A percentile compares a stretch with the other conserved stretches of the same genome.
These are phyloP conservation scores for Austroboletus eburneus DNA, from an alignment of 768 basidiomycete genomes.

Conservation along the genomic window DNA sequence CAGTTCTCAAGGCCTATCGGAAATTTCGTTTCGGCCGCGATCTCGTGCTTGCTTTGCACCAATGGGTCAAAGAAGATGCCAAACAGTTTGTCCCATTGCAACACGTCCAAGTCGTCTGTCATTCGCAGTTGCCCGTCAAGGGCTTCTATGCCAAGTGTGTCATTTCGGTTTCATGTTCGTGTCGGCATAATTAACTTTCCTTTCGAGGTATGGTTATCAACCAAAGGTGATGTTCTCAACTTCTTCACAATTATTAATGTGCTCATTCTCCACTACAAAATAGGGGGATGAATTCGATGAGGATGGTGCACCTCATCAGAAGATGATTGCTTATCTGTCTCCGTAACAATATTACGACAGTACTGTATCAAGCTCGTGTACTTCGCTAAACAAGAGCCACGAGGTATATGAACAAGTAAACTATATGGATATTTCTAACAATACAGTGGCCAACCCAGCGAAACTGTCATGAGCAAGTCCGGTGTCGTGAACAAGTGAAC, in stretches of 20 bases:
- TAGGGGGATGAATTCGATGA: constrained; percentile 76
- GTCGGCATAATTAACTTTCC: constrained; percentile 10
- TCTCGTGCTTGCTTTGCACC: constrained; percentile 61
- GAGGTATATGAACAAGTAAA: constrained; percentile 33
- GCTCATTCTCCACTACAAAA: constrained; percentile 21
- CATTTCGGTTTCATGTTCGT: constrained; percentile 11
- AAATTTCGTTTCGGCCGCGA: constrained; percentile 58
- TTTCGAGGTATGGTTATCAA: constrained; percentile 62
- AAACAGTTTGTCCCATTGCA: constrained; percentile 19
- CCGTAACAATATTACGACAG: constrained; percentile 30
- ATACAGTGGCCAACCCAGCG: constrained; percentile 37
- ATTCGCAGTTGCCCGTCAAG: constrained; percentile 69
- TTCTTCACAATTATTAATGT: constrained; percentile 10
- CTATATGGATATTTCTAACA: constrained; percentile 32
- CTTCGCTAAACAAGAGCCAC: constrained; percentile 12
- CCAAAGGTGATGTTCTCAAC: constrained; percentile 49
- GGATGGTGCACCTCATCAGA: constrained; percentile 84
- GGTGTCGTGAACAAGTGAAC: constrained; percentile 27
- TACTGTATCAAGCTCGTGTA: constrained; percentile 23
- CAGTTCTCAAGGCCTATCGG: constrained; percentile 64
- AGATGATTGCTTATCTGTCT: constrained; percentile 62
- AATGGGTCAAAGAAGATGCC: constrained; percentile 48
- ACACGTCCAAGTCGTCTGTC: constrained; percentile 45
- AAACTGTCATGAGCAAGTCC: constrained; percentile 31
- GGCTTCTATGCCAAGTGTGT: constrained; percentile 72